Base-by-base conservation (phyloP, 805 yeast genomes). In the Wickerhamomyces silvicola region DNA sequence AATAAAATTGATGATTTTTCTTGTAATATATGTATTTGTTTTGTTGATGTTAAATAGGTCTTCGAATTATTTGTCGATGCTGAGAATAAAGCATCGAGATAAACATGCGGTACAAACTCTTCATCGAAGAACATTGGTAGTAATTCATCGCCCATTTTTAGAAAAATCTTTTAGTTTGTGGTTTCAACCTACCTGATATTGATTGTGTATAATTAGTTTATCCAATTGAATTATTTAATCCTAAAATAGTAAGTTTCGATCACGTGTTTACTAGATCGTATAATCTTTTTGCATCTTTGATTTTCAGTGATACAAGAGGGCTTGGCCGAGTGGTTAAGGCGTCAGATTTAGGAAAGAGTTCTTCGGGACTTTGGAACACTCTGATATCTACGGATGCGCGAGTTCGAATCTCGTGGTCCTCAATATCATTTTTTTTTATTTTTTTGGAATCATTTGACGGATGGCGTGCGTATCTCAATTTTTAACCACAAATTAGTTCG, bases 51-150 rank as follows among this genome's bases (percentile, higher is more conserved):
- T 18, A 30, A 23, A 31, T 25, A 34, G 20, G 15, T 27, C 4
- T 33, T 35, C 4, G 39, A 16, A 7, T 24, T n/a, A 7, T 33
- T 59, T 13, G 67, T 55, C 28, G 70, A 60, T 17, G 23, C 32
- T 21, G 24, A 44, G 38, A 75, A 66, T 11, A 81, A 56, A 3
- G 81, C 77, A 49, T 81, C 84, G 13, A 81, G 66, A 45, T 71
- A 81, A 24, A 72, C 73, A 33, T 73, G 70, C 1, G 86, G 81
- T 12, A 70, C 73, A 48, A 80, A 81, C 17, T 70, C 73, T 14
- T 68, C 72, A 40, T 80, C 84, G 39, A 78, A 76, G 59, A 81
- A 81, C 76, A 81, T 79, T 10, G 74, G 57, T 4, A 80, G 54
- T 2, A 78, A 64, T 11, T 72, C 72, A 33, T 57, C n/a, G n/a